Conservation (phyloP, 345 rosid species). For the Balakata baccata region DNA sequence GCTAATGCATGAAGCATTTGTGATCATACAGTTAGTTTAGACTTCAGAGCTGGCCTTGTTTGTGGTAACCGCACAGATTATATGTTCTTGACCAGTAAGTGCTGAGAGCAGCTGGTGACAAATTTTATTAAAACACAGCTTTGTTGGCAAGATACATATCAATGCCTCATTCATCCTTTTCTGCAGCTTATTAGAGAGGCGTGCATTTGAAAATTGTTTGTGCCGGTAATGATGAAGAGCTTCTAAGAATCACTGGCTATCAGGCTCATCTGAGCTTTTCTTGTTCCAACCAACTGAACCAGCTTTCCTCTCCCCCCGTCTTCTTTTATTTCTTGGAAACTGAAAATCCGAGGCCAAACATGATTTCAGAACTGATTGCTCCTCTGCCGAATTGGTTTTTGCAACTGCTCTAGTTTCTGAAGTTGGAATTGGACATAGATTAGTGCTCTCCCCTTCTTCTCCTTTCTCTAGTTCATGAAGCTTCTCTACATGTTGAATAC, state of each 20-base stretch:
- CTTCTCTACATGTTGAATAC: conserved; percentile 34
- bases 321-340: too few species aligned
- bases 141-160: neutral
- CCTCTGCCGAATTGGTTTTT: too few species aligned
- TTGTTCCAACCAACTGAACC: conserved; percentile 44
- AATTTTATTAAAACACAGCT: neutral
- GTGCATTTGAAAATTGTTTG: conserved; percentile 5
- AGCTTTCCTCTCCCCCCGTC: too few species aligned
- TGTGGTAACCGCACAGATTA: neutral
- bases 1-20: too few species aligned
- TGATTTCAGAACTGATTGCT: too few species aligned
- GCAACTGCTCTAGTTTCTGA: conserved; percentile 31
- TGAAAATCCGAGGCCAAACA: too few species aligned
- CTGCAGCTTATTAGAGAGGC: neutral
- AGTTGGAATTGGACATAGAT: conserved; percentile 34
- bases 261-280: conserved; percentile 62
- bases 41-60: neutral
- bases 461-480: conserved; percentile 39
- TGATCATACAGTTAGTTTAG: too few species aligned
- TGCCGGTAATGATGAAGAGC: neutral
- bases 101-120: neutral
- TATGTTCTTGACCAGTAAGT: neutral
- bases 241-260: conserved; percentile 51
- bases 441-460: conserved; percentile 54
- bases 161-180: neutral